Base-by-base conservation (phyloP, 2,329 filamentous ascomycete genomes). In the Decorospora gaudefroyi region DNA sequence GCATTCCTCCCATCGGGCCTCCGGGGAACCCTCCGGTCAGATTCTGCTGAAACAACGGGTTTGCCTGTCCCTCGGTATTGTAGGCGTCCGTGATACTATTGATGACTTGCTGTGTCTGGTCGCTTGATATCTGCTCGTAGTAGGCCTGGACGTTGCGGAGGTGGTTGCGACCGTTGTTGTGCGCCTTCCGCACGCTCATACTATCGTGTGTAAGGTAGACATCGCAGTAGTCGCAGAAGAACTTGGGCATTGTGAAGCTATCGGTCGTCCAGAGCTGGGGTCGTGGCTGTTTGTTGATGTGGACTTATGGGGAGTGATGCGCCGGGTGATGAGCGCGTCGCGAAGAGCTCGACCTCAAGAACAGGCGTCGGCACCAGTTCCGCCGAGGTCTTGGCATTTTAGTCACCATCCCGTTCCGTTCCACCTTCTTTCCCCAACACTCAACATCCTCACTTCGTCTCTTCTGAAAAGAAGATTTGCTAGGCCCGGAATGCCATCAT, bases 121-220 rank as follows among this genome's bases (percentile, higher is more conserved):
- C 93, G 73, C 96, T 92, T 33, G 92, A 93, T 71, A 99, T 97
- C 77, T 97, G 89, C 76, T 97, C 91, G 73, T 99, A 99, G 76
- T 99, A 99, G 70, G 96, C 91, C 62, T 96, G 87, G 19, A 99
- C 93, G 73, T 99, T 99, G 67, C 93, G 88, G 53, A 99, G 77
- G 70, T 99, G 93, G 76, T 99, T 99, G 64, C 92, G 85, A 52
- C 93, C 93, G 70, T 84, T 87, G 78, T 99, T 99, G 75, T 99
- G 93, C 35, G 93, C 93, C 78, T 97, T 97, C 64, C 93, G 91
- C 74, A 99, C 93, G 75, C 90, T 96, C 92, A 97, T 97, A 31
- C 90, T 96, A 80, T 99, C 93, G 81, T 99, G 93, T 59, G 93
- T 99, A 63, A 99, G 87, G 81, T 99, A 99, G 73, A 99, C 93